Conservation (phyloP, 2,329 filamentous ascomycete species). For the Cercospora zeae-maydis region DNA sequence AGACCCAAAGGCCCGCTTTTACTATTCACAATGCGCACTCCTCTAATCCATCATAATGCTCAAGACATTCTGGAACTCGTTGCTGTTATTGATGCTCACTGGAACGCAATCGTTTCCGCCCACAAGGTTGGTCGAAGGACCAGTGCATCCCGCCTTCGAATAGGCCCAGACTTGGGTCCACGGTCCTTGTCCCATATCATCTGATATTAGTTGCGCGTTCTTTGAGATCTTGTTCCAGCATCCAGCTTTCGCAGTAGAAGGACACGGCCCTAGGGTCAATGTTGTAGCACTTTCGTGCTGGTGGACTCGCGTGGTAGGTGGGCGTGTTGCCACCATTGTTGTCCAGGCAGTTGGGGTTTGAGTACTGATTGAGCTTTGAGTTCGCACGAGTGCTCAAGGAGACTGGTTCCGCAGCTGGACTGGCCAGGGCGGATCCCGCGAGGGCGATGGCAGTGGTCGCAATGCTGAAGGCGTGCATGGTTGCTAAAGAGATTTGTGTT, state of each 20-base stretch:
- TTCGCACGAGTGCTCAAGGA: neutral
- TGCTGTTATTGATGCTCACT: slow-evolving; percentile 2
- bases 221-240: neutral
- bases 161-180: slow-evolving; percentile 8
- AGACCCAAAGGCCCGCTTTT: neutral
- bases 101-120: slow-evolving; percentile 4
- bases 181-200: neutral
- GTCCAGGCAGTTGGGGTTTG: slow-evolving; percentile 5
- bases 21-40: neutral
- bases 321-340: slow-evolving; percentile 11
- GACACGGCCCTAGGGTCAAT: slow-evolving; percentile 2
- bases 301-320: slow-evolving; percentile 7
- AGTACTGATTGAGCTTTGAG: slow-evolving; percentile 9
- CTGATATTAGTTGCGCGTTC: neutral
- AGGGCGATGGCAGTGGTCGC: neutral
- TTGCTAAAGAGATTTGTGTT: neutral
- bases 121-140: neutral
- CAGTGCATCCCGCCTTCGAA: slow-evolving; percentile 8
- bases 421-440: neutral
- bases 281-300: slow-evolving; percentile 9
- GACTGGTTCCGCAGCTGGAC: neutral
- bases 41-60: slow-evolving; percentile 11
- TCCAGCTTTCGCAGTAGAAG: neutral
- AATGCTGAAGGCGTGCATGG: neutral
- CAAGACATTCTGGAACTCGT: slow-evolving; percentile 6